These are phyloP conservation scores for Chaetomiaceae sp. DNA, from an alignment of 2,329 filamentous ascomycete species.

Conservation along the genomic window DNA sequence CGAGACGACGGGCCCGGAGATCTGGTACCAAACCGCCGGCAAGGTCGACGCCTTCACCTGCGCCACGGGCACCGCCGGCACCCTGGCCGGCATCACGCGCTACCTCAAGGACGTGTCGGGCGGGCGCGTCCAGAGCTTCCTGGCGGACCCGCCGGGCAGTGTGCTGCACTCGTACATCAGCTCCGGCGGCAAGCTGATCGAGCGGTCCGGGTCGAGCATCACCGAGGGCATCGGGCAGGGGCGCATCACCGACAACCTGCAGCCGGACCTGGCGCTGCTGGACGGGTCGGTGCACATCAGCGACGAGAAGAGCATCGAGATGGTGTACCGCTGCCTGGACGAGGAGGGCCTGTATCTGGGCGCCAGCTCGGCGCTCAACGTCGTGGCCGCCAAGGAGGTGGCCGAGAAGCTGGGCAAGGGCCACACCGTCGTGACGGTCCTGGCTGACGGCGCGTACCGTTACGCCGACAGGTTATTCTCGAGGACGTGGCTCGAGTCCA, in stretches of 20 bases:
- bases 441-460: conserved; percentile 95
- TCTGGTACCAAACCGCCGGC: conserved; percentile 87
- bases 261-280: conserved; percentile 75
- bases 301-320: conserved; percentile 93
- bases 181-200: conserved; percentile 76
- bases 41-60: conserved; percentile 92
- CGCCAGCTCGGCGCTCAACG: conserved; percentile 89
- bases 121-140: conserved; percentile 76
- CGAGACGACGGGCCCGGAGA: conserved; percentile 95
- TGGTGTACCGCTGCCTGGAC: conserved; percentile 94
- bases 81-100: conserved; percentile 79
- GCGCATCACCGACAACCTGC: conserved; percentile 89
- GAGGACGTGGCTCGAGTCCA: conserved; percentile 80
- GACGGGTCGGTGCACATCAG: conserved; percentile 81
- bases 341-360: conserved; percentile 95
- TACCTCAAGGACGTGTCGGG: conserved; percentile 80
- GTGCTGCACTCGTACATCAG: conserved; percentile 90
- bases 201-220: conserved; percentile 80
- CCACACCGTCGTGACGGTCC: conserved; percentile 85
- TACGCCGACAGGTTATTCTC: conserved; percentile 95
- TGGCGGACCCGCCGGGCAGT: conserved; percentile 90
- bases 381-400: conserved; percentile 90
- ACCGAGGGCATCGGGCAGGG: conserved; percentile 98
- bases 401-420: conserved; percentile 85
- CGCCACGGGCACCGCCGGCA: conserved; percentile 88